These are phyloP conservation scores for Paramecium tetraurelia DNA, from an alignment of 73 alveolate genomes.

Conservation along the genomic window DNA sequence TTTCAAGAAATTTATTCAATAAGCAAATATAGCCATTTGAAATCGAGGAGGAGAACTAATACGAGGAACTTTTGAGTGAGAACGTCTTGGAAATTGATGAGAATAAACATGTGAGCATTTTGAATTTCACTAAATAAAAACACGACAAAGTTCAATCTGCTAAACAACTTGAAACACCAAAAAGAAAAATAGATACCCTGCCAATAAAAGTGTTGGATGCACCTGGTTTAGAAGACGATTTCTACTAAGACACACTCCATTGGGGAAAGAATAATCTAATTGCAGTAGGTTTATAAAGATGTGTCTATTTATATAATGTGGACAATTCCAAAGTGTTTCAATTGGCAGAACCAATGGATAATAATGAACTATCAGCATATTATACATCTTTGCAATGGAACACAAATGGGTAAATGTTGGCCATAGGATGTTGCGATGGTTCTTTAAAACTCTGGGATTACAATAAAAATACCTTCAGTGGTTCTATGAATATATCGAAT, in stretches of 20 bases:
- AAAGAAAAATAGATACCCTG: constrained; percentile 81
- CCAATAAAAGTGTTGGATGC: constrained; percentile 98
- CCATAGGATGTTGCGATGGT: constrained; percentile 75
- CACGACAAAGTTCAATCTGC: background rate
- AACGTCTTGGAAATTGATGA: constrained; percentile 15
- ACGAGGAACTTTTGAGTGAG: constrained; percentile 21
- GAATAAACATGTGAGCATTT: background rate
- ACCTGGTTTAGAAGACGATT: constrained; percentile 92
- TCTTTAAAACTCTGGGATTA: constrained; percentile 75
- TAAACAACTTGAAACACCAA: background rate
- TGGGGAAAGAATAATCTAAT: constrained; percentile 57
- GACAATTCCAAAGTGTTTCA: constrained; percentile 26
- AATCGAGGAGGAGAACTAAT: background rate
- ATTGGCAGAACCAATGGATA: background rate
- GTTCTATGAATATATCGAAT: constrained; percentile 50
- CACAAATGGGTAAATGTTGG: constrained; percentile 70
- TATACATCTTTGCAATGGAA: constrained; percentile 65
- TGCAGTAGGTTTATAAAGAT: constrained; percentile 54
- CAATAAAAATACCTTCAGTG: constrained; percentile 60
- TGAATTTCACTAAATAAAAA: background rate
- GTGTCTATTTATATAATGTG: constrained; percentile 46
- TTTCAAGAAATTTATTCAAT: background rate
- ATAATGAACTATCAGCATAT: background rate
- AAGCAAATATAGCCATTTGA: constrained; percentile 44
- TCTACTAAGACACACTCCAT: constrained; percentile 52